These are phyloP conservation scores for Metschnikowia cerradonensis DNA, from an alignment of 805 yeast species.

Conservation along the genomic window DNA sequence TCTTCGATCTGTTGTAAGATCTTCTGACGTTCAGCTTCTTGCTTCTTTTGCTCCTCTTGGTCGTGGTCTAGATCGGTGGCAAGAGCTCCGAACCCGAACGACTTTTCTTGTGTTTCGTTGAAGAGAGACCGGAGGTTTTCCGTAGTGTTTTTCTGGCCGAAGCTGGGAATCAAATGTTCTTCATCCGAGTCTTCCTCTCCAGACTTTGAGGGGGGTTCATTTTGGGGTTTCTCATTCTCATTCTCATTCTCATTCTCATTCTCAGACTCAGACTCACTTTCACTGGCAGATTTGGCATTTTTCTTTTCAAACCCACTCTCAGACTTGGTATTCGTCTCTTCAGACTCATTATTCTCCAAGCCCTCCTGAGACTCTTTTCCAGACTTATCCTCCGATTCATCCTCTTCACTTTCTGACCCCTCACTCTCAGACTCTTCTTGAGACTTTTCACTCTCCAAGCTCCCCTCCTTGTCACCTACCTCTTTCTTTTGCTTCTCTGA, in stretches of 20 bases:
- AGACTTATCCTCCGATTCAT: background rate
- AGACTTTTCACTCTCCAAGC: background rate
- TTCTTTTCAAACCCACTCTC: background rate
- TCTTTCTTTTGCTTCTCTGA: background rate
- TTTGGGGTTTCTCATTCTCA: slow-evolving; percentile 17
- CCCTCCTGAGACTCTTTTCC: background rate
- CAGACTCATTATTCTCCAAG: no score
- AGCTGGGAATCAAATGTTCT: slow-evolving; percentile 54
- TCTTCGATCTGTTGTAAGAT: slow-evolving; percentile 30
- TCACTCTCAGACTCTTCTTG: background rate
- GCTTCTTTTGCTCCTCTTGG: slow-evolving; percentile 4
- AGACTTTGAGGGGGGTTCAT: background rate
- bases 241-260: no score
- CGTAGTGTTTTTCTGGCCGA: slow-evolving; percentile 47
- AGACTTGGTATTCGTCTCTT: background rate
- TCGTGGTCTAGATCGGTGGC: slow-evolving; percentile 21
- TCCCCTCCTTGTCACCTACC: no score
- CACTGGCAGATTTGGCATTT: background rate
- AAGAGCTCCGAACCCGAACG: slow-evolving; percentile 39
- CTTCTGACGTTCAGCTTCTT: slow-evolving; percentile 19
- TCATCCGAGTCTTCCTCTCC: background rate
- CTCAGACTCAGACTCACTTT: background rate
- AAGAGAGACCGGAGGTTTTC: slow-evolving; percentile 62
- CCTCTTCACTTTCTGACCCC: background rate
- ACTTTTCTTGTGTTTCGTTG: slow-evolving; percentile 30